Evolutionary conservation across 1,284 basidiomycete genomes (phyloP), one percentile per base, ranked within the genome.

Genomic region (Hypsizygus ulmarius): DNA sequence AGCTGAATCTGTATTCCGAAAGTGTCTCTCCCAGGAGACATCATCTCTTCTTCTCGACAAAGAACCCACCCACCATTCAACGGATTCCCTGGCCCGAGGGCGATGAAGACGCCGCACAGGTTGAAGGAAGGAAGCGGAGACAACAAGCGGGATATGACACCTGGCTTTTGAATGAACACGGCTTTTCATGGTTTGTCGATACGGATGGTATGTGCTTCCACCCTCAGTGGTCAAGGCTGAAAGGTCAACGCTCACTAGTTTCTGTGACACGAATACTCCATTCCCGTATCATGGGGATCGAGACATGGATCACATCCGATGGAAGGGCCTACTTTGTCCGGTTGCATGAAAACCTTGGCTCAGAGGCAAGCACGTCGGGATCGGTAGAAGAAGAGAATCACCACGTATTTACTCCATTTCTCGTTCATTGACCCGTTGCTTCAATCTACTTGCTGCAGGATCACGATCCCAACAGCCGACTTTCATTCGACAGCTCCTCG

Each of bases 301-400:
- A 91, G 64, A 81, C 81, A 0, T 91, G 89, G 88, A 78, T 89
- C 39, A 88, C 88, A 1, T 89, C 87, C 2, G 88, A 91, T 54
- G 88, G 88, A 33, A 69, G 87, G 54, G 87, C 77, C 11, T 91
- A 91, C 60, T 78, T 90, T 52, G 87, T 89, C 4, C 79, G 79
- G 49, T 69, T 89, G 14, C 69, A 69, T 30, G 77, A 78, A 51
- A 67, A 56, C 40, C 43, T 56, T 15, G 57, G 32, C 14, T 45
- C 50, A 36, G 58, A 59, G 30, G 54, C 33, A 18, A 55, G 50
- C 28, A 38, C 40, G 11, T 51, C 60, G 8, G 55, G 53, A 32
- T 37, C 50, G 32, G 49, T 34, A 11, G 53, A 56, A 30, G 58
- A 59, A 14, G 61, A 58, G 32, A 27, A 34, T 14, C 14, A 32